Percentiles rank a stretch among this genome's conserved stretches.
These are phyloP conservation scores for Gigaspora rosea DNA, from an alignment of 192 early-diverging fungal species.

Conservation along the genomic window DNA sequence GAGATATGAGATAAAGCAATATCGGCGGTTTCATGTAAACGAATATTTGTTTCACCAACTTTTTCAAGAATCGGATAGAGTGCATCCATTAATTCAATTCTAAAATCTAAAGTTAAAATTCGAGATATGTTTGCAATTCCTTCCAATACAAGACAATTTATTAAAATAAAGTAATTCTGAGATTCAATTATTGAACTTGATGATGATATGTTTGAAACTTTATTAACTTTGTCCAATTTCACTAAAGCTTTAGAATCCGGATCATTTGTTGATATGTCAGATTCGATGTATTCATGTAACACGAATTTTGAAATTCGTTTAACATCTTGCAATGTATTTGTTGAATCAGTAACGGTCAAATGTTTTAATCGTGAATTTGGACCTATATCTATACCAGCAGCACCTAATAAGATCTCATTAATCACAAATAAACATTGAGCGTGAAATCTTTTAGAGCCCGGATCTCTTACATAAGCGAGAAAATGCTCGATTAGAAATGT, in stretches of 20 bases:
- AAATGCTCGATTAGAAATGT: slow-evolving; percentile 39
- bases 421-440: slow-evolving; percentile 41
- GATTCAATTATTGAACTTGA: neutral
- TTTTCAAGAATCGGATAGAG: slow-evolving; percentile 46
- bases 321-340: slow-evolving; percentile 20
- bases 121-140: slow-evolving; percentile 22
- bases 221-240: neutral
- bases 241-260: neutral
- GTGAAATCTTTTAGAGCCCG: slow-evolving; percentile 12
- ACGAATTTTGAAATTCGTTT: slow-evolving; percentile 28
- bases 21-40: slow-evolving; percentile 39
- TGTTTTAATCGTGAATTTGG: neutral
- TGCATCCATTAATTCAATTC: slow-evolving; percentile 38
- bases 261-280: neutral
- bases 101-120: slow-evolving; percentile 26
- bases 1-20: slow-evolving; percentile 41
- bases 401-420: slow-evolving; percentile 40
- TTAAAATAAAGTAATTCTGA: slow-evolving; percentile 1
- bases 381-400: slow-evolving; percentile 2
- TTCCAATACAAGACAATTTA: slow-evolving; percentile 20
- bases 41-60: slow-evolving; percentile 35
- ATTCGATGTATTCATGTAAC: slow-evolving; percentile 32
- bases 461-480: slow-evolving; percentile 33
- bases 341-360: neutral
- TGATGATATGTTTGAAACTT: neutral